These are phyloP conservation scores for Neonectria ditissima DNA, from an alignment of 2,329 filamentous ascomycete species.

Conservation along the genomic window DNA sequence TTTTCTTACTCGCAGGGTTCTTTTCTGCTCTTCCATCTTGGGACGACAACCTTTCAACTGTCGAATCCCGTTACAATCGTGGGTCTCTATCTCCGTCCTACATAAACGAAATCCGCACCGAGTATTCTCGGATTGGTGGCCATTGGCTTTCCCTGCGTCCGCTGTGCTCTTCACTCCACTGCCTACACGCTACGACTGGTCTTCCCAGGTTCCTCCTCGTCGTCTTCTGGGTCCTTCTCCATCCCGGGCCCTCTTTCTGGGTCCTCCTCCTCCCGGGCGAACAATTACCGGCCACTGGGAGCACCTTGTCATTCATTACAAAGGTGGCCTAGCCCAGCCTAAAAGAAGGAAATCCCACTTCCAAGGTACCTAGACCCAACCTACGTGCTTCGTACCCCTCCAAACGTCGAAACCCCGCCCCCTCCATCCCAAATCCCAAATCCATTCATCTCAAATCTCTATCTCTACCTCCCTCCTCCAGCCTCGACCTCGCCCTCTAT, in stretches of 20 bases:
- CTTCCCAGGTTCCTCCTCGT: not conserved
- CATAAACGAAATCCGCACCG: not conserved
- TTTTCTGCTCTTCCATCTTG: too few relatives aligned
- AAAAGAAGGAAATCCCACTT: conserved; percentile 1
- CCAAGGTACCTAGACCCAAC: not conserved
- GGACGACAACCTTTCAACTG: not conserved
- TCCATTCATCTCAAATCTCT: conserved; percentile 15
- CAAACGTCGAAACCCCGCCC: conserved; percentile 27
- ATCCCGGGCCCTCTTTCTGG: conserved; percentile 4
- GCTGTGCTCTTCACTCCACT: not conserved
- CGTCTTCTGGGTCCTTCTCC: conserved; percentile 5
- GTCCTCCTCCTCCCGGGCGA: conserved; percentile 11
- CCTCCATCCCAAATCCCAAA: conserved; percentile 22
- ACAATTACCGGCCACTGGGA: conserved; percentile 17
- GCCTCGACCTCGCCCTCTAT: conserved; percentile 3
- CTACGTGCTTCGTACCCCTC: conserved; percentile 3
- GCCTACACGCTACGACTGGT: not conserved
- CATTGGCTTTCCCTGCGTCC: conserved; percentile 13
- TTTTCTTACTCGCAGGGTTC: too few relatives aligned
- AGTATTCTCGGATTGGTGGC: not conserved
- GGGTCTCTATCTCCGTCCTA: too few relatives aligned
- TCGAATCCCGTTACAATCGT: not conserved
- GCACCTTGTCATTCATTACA: conserved; percentile 21
- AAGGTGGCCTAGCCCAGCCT: conserved; percentile 9
- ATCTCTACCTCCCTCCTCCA: conserved; percentile 6